These are phyloP conservation scores for Coemansia sp. DNA, from an alignment of 192 early-diverging fungal species.

Conservation along the genomic window DNA sequence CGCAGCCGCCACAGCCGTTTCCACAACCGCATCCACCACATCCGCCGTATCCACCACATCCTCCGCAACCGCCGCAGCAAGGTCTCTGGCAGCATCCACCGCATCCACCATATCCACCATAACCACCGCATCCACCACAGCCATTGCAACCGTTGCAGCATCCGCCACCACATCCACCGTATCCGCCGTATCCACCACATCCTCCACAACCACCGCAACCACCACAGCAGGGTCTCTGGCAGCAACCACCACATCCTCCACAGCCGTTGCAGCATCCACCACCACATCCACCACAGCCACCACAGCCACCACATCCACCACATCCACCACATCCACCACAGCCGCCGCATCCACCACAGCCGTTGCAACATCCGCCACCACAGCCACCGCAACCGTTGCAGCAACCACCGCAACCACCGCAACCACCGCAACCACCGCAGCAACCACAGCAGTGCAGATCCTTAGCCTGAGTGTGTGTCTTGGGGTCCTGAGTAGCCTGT, in stretches of 20 bases:
- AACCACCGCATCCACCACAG: conserved; percentile 14
- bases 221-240: conserved; percentile 15
- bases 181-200: too few species aligned
- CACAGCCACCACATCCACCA: too few species aligned
- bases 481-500: too few species aligned
- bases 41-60: too few species aligned
- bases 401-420: too few species aligned
- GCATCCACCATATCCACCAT: conserved; percentile 3
- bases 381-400: too few species aligned
- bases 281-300: too few species aligned
- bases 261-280: too few species aligned
- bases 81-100: conserved; percentile 12
- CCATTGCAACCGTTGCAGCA: conserved; percentile 16
- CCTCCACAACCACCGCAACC: too few species aligned
- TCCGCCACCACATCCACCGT: conserved; percentile 10
- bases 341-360: too few species aligned
- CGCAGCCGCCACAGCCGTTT: conserved; percentile 13
- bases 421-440: conserved; percentile 13
- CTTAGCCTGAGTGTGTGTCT: conserved; percentile 6
- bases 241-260: conserved; percentile 7
- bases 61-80: conserved; percentile 12
- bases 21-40: conserved; percentile 6
- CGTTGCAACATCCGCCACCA: too few species aligned
- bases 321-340: too few species aligned
- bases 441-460: conserved; percentile 29